These are phyloP conservation scores for Venturia oleaginea DNA, from an alignment of 2,329 filamentous ascomycete genomes.

Conservation along the genomic window DNA sequence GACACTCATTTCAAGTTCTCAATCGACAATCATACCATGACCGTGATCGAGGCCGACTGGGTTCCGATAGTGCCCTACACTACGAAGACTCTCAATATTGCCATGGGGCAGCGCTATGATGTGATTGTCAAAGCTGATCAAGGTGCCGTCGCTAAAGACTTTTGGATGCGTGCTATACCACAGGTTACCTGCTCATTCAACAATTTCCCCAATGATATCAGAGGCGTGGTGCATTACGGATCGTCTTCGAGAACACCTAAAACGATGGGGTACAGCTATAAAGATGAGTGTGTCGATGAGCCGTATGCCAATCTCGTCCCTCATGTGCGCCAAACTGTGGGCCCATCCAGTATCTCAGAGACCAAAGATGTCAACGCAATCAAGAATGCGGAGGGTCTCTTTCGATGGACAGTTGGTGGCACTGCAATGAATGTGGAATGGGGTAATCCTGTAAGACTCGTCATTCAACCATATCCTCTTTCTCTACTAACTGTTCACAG, in stretches of 20 bases:
- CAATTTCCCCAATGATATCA: conserved; percentile 20
- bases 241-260: background rate
- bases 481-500: background rate
- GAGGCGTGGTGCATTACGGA: conserved; percentile 10
- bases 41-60: conserved; percentile 36
- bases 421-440: conserved; percentile 11
- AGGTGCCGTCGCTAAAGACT: conserved; percentile 25
- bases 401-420: conserved; percentile 17
- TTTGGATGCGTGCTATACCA: conserved; percentile 23
- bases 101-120: conserved; percentile 31
- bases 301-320: background rate
- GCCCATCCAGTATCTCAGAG: conserved; percentile 8
- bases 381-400: background rate
- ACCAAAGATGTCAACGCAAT: background rate
- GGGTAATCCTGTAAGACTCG: background rate
- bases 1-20: conserved; percentile 30
- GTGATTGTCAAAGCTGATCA: conserved; percentile 29
- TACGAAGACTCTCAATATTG: conserved; percentile 27
- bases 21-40: conserved; percentile 34
- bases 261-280: background rate
- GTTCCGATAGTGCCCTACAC: conserved; percentile 35
- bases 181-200: conserved; percentile 22
- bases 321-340: background rate
- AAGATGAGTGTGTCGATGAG: conserved; percentile 9
- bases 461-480: background rate